These are phyloP conservation scores for Tritrichomonas foetus DNA, from an alignment of 208 protist genomes.

Conservation along the genomic window DNA sequence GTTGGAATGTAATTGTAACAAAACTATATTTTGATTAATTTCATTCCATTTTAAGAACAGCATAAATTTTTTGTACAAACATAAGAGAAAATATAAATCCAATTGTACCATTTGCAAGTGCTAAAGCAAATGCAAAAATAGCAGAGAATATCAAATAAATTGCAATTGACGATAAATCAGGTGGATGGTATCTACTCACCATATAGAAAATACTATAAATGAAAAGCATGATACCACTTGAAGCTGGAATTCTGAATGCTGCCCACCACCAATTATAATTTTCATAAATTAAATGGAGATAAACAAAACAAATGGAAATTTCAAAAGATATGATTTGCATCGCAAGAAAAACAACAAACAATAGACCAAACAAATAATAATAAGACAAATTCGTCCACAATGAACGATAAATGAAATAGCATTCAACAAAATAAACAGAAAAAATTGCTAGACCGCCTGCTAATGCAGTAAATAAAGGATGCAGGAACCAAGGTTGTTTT, in stretches of 20 bases:
- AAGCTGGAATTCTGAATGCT: neutral
- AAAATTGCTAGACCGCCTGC: neutral
- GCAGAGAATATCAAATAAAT: neutral
- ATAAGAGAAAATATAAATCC: neutral
- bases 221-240: neutral
- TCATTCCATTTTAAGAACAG: neutral
- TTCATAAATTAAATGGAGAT: neutral
- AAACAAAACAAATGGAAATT: neutral
- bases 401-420: neutral
- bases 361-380: neutral
- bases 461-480: neutral
- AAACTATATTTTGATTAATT: neutral
- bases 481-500: neutral
- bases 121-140: neutral
- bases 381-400: neutral
- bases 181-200: neutral
- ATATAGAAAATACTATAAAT: neutral
- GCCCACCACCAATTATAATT: slow-evolving; percentile 31
- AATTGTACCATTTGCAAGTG: neutral
- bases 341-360: neutral
- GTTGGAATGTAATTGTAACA: no score
- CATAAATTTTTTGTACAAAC: neutral
- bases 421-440: neutral
- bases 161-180: neutral
- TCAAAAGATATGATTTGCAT: neutral